Evolutionary conservation across 2,329 filamentous ascomycete species (phyloP).

Genomic region (Arthrobotrys sinensis): DNA sequence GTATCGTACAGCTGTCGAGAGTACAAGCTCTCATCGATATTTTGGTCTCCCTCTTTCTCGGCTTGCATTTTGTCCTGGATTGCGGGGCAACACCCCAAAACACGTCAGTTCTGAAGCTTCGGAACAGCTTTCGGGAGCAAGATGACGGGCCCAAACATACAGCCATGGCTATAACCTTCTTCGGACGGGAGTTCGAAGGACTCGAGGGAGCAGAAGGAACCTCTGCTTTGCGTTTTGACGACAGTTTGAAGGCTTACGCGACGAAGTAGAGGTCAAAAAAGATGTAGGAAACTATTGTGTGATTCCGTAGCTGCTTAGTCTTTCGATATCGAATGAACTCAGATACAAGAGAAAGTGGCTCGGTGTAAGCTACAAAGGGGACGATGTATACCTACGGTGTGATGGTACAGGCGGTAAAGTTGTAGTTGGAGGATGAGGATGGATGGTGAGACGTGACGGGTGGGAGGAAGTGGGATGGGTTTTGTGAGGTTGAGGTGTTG

Average conservation of each 20-base stretch:
- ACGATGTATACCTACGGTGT: constrained; percentile 27
- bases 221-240: constrained; percentile 61
- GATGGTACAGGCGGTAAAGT: constrained; percentile 15
- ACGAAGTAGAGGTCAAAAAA: not conserved
- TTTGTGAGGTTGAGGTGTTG: constrained; percentile 43
- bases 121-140: constrained; percentile 19
- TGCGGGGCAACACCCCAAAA: constrained; percentile 57
- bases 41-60: constrained; percentile 55
- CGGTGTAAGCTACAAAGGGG: not conserved
- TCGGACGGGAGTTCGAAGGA: constrained; percentile 57
- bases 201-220: constrained; percentile 57
- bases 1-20: constrained; percentile 81
- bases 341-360: not conserved
- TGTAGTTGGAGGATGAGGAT: constrained; percentile 7
- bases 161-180: constrained; percentile 59
- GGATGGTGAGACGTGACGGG: constrained; percentile 23
- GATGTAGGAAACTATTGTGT: constrained; percentile 19
- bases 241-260: constrained; percentile 51
- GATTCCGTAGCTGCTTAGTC: constrained; percentile 14
- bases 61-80: constrained; percentile 60
- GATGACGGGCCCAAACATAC: constrained; percentile 26
- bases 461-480: constrained; percentile 41
- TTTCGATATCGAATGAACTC: not conserved
- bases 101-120: constrained; percentile 56
- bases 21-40: constrained; percentile 81